Base-by-base conservation (phyloP, 495 filamentous ascomycete species). In the Daldinia concentrica region DNA sequence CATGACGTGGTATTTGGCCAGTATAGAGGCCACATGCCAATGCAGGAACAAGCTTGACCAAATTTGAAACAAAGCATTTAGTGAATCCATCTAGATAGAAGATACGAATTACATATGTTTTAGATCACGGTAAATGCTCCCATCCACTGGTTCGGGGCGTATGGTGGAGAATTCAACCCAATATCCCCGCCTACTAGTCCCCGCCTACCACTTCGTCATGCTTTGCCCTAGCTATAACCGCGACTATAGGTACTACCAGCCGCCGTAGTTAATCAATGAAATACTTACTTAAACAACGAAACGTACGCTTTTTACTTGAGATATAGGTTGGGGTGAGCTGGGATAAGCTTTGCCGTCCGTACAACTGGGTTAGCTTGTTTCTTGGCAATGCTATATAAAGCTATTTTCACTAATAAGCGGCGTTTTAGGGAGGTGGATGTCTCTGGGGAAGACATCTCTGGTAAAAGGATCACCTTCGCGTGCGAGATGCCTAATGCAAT, bases 41-140 rank as follows among this genome's bases (percentile, higher is more conserved):
- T 69, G 62, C 58, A 73, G 71, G 65, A 69, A 62, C 58, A 73
- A 68, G 62, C 61, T 68, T 57, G 32, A 69, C 24, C 34, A 58
- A n/a, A 51, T 69, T 63, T 72, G 69, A 72, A 72, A 72, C 69
- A 72, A 64, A 64, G 69, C 32, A 72, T 62, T 60, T 64, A 3
- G 29, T 27, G 54, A 63, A 52, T 56, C n/a, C 27, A 72, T 68
- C 64, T 64, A 67, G 58, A 67, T 67, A 59, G 30, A 34, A 58
- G 11, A 48, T 63, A 60, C 32, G 19, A 65, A 55, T 58, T 43
- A 36, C 34, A 0, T 24, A 30, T 63, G 69, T 72, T 52, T 64
- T 52, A 36, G 56, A 68, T 59, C 56, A 27, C 39, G 61, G 51
- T 64, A 57, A 52, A 62, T 41, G 39, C 50, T 54, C 62, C 63